A percentile compares a stretch with the other conserved stretches of the same genome.
Conservation (phyloP, 2,329 filamentous ascomycete species). For the Fusarium brachygibbosum region DNA sequence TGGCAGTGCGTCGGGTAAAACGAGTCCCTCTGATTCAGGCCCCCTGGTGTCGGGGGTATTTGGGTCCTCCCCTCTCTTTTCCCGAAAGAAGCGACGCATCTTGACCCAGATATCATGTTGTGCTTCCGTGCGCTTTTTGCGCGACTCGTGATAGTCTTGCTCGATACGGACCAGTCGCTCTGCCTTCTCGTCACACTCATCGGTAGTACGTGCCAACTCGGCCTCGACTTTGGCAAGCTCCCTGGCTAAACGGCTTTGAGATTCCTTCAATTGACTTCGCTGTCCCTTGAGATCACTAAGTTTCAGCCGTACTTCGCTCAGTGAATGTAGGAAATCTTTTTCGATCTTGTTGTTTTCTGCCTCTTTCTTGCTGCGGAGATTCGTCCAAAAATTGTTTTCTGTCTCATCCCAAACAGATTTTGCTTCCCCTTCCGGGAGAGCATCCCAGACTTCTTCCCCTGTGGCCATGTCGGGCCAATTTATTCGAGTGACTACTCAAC, state of each 20-base stretch:
- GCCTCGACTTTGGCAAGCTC: constrained; percentile 56
- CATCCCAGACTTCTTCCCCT: constrained; percentile 48
- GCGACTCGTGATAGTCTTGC: constrained; percentile 50
- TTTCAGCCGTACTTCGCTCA: constrained; percentile 49
- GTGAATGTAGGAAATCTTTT: constrained; percentile 45
- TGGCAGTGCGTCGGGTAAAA: constrained; percentile 25
- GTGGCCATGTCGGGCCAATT: constrained; percentile 39
- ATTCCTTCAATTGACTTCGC: constrained; percentile 49
- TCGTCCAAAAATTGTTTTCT: constrained; percentile 54
- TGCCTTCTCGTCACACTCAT: constrained; percentile 51
- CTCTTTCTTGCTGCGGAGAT: constrained; percentile 48
- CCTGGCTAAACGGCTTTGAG: constrained; percentile 48
- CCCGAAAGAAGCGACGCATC: constrained; percentile 54
- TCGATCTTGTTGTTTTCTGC: constrained; percentile 44
- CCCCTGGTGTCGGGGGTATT: constrained; percentile 33
- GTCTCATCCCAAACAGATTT: constrained; percentile 55
- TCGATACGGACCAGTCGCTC: constrained; percentile 54
- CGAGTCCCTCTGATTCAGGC: constrained; percentile 30
- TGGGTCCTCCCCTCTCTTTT: constrained; percentile 49
- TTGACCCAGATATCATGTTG: constrained; percentile 48
- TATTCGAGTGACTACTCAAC: too few species aligned
- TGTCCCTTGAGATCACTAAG: constrained; percentile 50
- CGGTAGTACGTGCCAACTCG: constrained; percentile 52
- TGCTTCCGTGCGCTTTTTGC: constrained; percentile 49
- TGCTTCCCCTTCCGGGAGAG: constrained; percentile 52